These are phyloP conservation scores for Phialocephala subalpina DNA, from an alignment of 2,329 filamentous ascomycete genomes.

Conservation along the genomic window DNA sequence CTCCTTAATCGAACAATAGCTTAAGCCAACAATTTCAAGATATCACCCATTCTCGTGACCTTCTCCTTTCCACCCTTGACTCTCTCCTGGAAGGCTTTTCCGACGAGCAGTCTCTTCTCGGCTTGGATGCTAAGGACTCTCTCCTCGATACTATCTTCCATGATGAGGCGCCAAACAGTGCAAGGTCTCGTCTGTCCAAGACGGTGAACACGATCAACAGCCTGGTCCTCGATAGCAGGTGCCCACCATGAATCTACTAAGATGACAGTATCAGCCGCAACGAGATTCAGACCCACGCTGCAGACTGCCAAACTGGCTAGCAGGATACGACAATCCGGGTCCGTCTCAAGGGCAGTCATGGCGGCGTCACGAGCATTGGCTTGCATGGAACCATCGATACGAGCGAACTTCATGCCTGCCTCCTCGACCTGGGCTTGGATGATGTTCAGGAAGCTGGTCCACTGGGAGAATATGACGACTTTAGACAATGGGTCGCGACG, in stretches of 20 bases:
- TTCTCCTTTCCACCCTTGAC: constrained; percentile 62
- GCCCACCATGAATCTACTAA: constrained; percentile 91
- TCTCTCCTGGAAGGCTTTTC: constrained; percentile 81
- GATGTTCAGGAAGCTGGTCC: constrained; percentile 77
- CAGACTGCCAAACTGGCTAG: constrained; percentile 85
- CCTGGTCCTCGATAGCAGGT: constrained; percentile 91
- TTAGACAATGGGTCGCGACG: constrained; percentile 70
- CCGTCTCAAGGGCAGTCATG: constrained; percentile 70
- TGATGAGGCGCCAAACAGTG: constrained; percentile 81
- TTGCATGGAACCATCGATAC: constrained; percentile 84
- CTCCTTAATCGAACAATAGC: neutral
- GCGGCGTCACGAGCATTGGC: constrained; percentile 75
- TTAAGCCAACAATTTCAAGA: constrained; percentile 51
- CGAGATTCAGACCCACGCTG: constrained; percentile 85
- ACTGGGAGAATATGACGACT: constrained; percentile 79
- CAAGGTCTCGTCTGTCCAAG: constrained; percentile 83
- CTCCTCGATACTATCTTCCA: constrained; percentile 84
- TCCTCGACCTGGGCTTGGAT: constrained; percentile 72
- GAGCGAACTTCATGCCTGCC: constrained; percentile 68
- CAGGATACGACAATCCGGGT: constrained; percentile 75
- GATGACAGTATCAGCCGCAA: constrained; percentile 86
- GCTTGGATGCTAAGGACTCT: constrained; percentile 80
- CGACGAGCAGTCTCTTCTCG: constrained; percentile 80
- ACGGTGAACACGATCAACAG: constrained; percentile 86
- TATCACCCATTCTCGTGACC: constrained; percentile 62